Evolutionary conservation across 495 filamentous ascomycete species (phyloP).

Genomic region (Aspergillus haitiensis): DNA sequence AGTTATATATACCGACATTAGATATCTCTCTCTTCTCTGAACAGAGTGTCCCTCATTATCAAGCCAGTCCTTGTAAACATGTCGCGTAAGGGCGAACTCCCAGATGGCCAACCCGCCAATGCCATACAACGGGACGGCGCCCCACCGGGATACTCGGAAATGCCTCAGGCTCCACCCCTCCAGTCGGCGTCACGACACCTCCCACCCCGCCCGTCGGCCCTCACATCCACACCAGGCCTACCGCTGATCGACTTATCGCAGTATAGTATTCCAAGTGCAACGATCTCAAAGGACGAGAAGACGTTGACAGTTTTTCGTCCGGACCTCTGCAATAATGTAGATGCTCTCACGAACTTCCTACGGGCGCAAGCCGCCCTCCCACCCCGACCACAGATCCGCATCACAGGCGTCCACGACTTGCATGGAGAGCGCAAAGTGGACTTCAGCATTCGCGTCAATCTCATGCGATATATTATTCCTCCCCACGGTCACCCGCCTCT

Average conservation of each 20-base stretch:
- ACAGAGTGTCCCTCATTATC: no score
- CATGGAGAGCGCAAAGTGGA: not conserved
- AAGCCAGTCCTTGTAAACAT: no score
- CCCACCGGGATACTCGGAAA: conserved; percentile 3
- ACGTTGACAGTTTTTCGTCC: not conserved
- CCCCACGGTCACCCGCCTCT: not conserved
- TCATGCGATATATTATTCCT: conserved; percentile 1
- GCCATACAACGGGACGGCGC: not conserved
- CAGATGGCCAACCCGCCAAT: not conserved
- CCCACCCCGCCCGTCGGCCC: not conserved
- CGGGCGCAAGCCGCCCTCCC: not conserved
- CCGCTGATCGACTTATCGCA: not conserved
- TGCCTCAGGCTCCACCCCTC: not conserved
- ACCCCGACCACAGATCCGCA: conserved; percentile 2
- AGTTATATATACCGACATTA: no score
- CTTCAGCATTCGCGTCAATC: not conserved
- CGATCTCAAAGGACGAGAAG: not conserved
- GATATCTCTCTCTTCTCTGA: no score
- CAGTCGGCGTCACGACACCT: not conserved
- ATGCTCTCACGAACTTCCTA: not conserved
- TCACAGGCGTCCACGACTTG: not conserved
- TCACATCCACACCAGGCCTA: not conserved
- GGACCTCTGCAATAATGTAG: not conserved
- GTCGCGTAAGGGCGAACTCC: no score
- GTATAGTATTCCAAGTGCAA: not conserved